Conservation (phyloP, 2,329 filamentous ascomycete genomes). For the Monosporascus sp. region DNA sequence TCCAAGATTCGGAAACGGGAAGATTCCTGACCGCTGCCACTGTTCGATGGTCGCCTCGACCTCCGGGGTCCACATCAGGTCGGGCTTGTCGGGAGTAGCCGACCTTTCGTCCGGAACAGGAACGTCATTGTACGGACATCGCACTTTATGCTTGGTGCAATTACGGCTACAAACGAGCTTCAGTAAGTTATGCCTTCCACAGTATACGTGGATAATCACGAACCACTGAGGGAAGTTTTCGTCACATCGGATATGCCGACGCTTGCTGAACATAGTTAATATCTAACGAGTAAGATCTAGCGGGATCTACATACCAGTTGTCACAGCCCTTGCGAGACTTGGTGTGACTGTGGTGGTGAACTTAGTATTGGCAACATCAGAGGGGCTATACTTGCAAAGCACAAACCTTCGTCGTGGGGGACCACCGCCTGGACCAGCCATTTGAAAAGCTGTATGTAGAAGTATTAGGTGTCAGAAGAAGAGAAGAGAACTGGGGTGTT, state of each 20-base stretch:
- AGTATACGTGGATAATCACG: slow-evolving; percentile 27
- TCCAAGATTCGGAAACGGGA: slow-evolving; percentile 78
- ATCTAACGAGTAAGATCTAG: background rate
- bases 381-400: slow-evolving; percentile 3
- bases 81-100: slow-evolving; percentile 57
- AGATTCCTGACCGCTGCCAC: slow-evolving; percentile 80
- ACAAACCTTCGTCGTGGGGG: slow-evolving; percentile 68
- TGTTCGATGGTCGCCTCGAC: slow-evolving; percentile 75
- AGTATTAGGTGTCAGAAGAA: slow-evolving; percentile 14
- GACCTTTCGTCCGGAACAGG: slow-evolving; percentile 61
- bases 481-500: slow-evolving; percentile 31
- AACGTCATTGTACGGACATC: slow-evolving; percentile 95
- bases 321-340: slow-evolving; percentile 98
- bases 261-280: slow-evolving; percentile 54
- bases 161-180: slow-evolving; percentile 64
- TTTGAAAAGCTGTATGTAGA: slow-evolving; percentile 42
- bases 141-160: slow-evolving; percentile 97
- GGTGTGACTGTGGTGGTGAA: slow-evolving; percentile 66
- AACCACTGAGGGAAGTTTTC: slow-evolving; percentile 98
- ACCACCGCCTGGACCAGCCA: slow-evolving; percentile 93
- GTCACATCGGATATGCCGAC: slow-evolving; percentile 94
- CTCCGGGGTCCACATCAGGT: slow-evolving; percentile 80
- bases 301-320: slow-evolving; percentile 58
- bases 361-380: slow-evolving; percentile 17
- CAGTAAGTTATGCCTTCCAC: slow-evolving; percentile 3